phyloP scores from a whole-genome alignment of 2,329 filamentous ascomycete species.

The Fusarium humuli region DNA sequence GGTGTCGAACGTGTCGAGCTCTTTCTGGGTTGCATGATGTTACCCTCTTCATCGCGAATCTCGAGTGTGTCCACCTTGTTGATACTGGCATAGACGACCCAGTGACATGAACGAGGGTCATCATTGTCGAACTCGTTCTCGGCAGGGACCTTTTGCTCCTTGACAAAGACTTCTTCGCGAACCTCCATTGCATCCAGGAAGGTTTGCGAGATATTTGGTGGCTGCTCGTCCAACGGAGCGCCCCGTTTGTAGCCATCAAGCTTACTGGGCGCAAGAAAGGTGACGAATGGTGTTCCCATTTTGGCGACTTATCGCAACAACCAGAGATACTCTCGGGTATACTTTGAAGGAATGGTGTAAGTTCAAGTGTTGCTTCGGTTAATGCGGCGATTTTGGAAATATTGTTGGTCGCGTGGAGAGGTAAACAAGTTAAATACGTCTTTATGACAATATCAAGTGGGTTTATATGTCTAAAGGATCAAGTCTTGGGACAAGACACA shows the following conservation, averaged over 20 bases:
- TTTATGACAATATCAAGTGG: constrained; percentile 12
- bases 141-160: constrained; percentile 67
- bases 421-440: not conserved
- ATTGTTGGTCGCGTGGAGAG: not conserved
- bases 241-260: constrained; percentile 61
- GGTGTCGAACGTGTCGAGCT: constrained; percentile 61
- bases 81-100: constrained; percentile 82
- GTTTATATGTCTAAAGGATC: not conserved
- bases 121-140: constrained; percentile 84
- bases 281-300: constrained; percentile 65
- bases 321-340: not conserved
- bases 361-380: not conserved
- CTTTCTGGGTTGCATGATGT: constrained; percentile 55
- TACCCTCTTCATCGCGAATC: constrained; percentile 57
- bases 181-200: constrained; percentile 75
- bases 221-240: constrained; percentile 57
- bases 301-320: constrained; percentile 20
- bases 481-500: not conserved
- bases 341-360: not conserved
- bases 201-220: constrained; percentile 59
- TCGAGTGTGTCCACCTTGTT: constrained; percentile 59
- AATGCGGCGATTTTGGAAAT: not conserved
- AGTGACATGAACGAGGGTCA: constrained; percentile 84
- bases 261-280: constrained; percentile 60
- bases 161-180: constrained; percentile 70